Evolutionary conservation across 1,139 yeast species (phyloP), one percentile per base, ranked within the genome.

Genomic region (Geotrichum phurueaensis): DNA sequence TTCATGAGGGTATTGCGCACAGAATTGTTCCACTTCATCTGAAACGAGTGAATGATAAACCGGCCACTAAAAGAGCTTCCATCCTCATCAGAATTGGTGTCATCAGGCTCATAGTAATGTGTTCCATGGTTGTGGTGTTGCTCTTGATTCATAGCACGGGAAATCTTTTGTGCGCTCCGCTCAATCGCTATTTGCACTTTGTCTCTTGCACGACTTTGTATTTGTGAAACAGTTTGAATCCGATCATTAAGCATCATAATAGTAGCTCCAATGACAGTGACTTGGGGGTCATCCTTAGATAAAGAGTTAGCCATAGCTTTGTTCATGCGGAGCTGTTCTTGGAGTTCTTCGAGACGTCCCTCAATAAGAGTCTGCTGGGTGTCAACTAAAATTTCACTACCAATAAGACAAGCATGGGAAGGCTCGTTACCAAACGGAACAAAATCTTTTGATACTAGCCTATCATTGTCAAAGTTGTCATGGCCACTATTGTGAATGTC

Each of bases 1-100:
- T 83, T 80, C 66, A 81, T 78, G 58, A 90, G 76, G 45, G 82
- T 78, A 65, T 88, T 83, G 57, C 96, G 78, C 12, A 86, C 78
- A 7, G 76, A 71, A 63, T 87, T 86, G 70, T 87, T 86, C 97
- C 97, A 91, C 66, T 84, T 86, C 69, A 91, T 71, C 67, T 84
- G 83, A 71, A 91, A 79, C 66, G 87, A 85, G 69, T 91, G 96
- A 39, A 92, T 78, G 64, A 87, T 84, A 70, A 88, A 92, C 58
- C 95, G 77, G 69, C 92, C 91, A 65, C 84, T 86, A 74, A 85
- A 90, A 20, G 75, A 71, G 2, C 77, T 75, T 3, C 72, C 68
- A 36, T 65, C 60, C 13, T 58, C 54, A 62, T 54, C 47, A 55
- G 53, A 20, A 53, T 51, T 29, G 18, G 27, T 36, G 3, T 39